Percentiles rank a stretch among this genome's conserved stretches.
Evolutionary conservation across 257 asterid species (phyloP).

Genomic region (Nicotiana undulata): DNA sequence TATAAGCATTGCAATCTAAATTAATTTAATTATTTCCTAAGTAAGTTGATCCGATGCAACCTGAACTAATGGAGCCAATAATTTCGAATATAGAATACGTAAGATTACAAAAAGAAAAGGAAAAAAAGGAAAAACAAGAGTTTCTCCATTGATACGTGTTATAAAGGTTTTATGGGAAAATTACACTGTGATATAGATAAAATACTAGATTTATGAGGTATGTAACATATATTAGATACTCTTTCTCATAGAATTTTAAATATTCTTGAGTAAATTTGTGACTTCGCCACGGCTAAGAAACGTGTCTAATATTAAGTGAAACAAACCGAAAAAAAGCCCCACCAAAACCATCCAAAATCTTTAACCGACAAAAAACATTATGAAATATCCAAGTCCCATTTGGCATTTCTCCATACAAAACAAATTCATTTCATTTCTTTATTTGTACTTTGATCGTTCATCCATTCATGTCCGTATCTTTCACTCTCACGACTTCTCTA

Average conservation of each 20-base stretch:
- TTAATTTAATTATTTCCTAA: not conserved
- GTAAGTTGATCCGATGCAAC: not conserved
- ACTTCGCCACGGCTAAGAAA: too few relatives aligned
- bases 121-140: not conserved
- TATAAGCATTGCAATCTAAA: not conserved
- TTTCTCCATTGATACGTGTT: slow-evolving; percentile 2
- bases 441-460: not conserved
- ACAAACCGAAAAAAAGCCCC: not conserved
- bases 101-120: not conserved
- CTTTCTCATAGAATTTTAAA: too few relatives aligned
- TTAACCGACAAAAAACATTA: slow-evolving; percentile 9
- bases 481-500: slow-evolving; percentile 14
- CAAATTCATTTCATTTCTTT: not conserved
- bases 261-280: too few relatives aligned
- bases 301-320: not conserved
- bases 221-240: too few relatives aligned
- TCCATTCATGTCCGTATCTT: not conserved
- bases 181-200: too few relatives aligned
- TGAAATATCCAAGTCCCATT: not conserved
- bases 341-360: not conserved
- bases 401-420: not conserved
- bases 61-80: not conserved
- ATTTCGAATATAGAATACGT: not conserved
- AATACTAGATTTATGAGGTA: too few relatives aligned
- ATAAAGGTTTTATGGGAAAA: too few relatives aligned